Evolutionary conservation across 2,329 filamentous ascomycete species (phyloP).

Genomic region (Raffaelea deltoideospora): DNA sequence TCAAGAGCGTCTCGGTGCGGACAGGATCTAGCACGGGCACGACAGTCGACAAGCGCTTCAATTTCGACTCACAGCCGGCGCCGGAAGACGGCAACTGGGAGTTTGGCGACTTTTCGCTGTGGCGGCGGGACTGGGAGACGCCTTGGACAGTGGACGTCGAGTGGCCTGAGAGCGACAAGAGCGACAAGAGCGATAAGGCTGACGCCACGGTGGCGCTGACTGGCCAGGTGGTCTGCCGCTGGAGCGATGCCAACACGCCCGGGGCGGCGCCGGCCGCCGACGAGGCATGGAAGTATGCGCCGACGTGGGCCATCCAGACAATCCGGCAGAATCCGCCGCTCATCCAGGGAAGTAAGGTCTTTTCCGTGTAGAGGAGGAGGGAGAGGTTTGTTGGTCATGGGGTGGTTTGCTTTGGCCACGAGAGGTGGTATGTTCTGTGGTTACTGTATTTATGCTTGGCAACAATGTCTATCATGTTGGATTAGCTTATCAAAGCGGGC

Average conservation of each 20-base stretch:
- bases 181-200: constrained; percentile 8
- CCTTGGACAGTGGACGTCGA: constrained; percentile 62
- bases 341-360: constrained; percentile 64
- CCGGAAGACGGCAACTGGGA: constrained; percentile 30
- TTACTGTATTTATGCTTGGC: no score
- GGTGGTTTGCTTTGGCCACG: no score
- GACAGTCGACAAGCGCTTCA: no score
- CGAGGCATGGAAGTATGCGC: constrained; percentile 61
- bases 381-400: no score
- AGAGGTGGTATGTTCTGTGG: no score
- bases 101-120: constrained; percentile 56
- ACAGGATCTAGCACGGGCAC: constrained; percentile 37
- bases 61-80: constrained; percentile 40
- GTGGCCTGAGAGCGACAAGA: constrained; percentile 31
- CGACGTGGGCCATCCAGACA: constrained; percentile 62
- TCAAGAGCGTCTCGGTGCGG: constrained; percentile 48
- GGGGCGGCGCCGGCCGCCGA: constrained; percentile 70
- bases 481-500: no score
- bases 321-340: constrained; percentile 59
- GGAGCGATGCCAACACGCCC: constrained; percentile 67
- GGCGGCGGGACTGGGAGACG: constrained; percentile 66
- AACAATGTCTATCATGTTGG: no score
- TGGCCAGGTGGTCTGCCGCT: constrained; percentile 62
- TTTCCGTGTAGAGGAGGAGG: no score
- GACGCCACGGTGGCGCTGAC: constrained; percentile 23